Evolutionary conservation across 2,329 filamentous ascomycete genomes (phyloP).

Genomic region (Endothia cerciana): DNA sequence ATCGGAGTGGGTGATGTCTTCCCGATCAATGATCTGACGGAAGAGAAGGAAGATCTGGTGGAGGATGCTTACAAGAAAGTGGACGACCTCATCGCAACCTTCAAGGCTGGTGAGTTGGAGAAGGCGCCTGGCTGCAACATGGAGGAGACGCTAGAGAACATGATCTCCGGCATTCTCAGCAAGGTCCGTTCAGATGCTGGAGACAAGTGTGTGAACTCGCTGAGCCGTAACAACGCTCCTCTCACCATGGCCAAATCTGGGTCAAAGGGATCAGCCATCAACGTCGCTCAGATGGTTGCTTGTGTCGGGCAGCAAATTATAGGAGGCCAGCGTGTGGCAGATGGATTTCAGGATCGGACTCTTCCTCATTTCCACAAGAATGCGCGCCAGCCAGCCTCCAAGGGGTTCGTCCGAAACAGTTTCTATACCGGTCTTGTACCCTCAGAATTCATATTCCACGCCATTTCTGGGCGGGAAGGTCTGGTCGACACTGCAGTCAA

Average conservation of each 20-base stretch:
- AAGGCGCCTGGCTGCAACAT: constrained; percentile 89
- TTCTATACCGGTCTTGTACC: constrained; percentile 93
- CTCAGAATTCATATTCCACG: constrained; percentile 96
- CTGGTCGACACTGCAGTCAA: constrained; percentile 98
- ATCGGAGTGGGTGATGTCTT: constrained; percentile 96
- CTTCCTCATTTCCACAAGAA: constrained; percentile 96
- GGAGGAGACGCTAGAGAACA: constrained; percentile 88
- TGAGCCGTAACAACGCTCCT: constrained; percentile 90
- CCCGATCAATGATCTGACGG: constrained; percentile 71
- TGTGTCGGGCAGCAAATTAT: constrained; percentile 98
- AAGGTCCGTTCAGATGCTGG: constrained; percentile 91
- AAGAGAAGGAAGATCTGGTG: constrained; percentile 77
- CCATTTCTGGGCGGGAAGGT: constrained; percentile 97
- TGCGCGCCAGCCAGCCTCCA: constrained; percentile 86
- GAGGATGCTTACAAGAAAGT: constrained; percentile 78
- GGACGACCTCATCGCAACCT: constrained; percentile 80
- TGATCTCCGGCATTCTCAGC: constrained; percentile 87
- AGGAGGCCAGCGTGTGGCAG: constrained; percentile 84
- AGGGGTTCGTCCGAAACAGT: constrained; percentile 95
- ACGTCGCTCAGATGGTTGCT: constrained; percentile 98
- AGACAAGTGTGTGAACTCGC: constrained; percentile 83
- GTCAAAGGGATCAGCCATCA: constrained; percentile 96
- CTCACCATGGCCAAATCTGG: constrained; percentile 97
- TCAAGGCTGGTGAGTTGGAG: constrained; percentile 78
- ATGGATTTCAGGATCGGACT: constrained; percentile 95